Base-by-base conservation (phyloP, 1,284 basidiomycete genomes). In the Tylopilus sp. region DNA sequence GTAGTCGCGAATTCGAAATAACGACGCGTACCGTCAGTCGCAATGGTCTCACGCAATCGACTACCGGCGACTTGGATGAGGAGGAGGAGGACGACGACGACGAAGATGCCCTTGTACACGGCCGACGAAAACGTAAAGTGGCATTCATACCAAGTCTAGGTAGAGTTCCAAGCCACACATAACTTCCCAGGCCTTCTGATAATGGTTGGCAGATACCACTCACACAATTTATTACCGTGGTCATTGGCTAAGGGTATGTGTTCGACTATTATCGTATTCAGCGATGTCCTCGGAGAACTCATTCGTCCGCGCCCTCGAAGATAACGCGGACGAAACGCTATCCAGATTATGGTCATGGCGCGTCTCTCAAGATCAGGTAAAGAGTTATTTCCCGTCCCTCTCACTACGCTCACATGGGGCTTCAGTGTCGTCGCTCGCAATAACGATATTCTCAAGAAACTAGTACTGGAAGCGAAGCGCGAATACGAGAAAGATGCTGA, bases 401-500 rank as follows among this genome's bases (percentile, higher is more conserved):
- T 20, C 5, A n/a, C 52, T 20, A 39, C 38, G 50, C 44, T 58
- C 47, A 54, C 51, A 57, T 51, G 51, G 33, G 26, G 43, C 36
- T 56, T 29, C 58, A 90, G 88, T 55, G 88, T 91, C 48, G 85
- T 91, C 41, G 88, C 88, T 18, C 83, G 88, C 40, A 91, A 80
- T 66, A 91, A 91, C 61, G 85, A 86, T 64, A 86, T 91, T 52
- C 73, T 91, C 59, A 91, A 91, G 76, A 83, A 81, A 63, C 76
- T 91, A 18, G 88, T 91, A 14, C 69, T 91, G 34, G 88, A 91
- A 68, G 88, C 88, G 24, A 90, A 90, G 71, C 80, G 81, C 48
- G 86, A 89, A 55, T 91, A 91, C 58, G 88, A 91, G 69, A 89
- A 88, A 68, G 88, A 91, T 67, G 86, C 88, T 51, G 87, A 89